Conservation (phyloP, 495 filamentous ascomycete species). For the Barbatosphaeria neglecta region DNA sequence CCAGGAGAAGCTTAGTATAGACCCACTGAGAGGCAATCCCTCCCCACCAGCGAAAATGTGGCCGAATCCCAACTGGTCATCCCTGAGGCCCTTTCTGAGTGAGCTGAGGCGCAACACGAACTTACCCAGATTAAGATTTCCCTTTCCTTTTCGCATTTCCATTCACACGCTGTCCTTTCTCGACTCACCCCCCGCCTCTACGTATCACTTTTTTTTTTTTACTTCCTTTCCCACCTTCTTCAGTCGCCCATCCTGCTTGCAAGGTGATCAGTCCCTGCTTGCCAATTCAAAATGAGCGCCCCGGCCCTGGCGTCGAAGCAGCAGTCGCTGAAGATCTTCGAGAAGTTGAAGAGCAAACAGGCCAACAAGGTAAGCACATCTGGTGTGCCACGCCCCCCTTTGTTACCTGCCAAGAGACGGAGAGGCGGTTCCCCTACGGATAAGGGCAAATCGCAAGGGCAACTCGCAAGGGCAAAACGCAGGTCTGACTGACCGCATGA, state of each 20-base stretch:
- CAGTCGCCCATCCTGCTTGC: neutral
- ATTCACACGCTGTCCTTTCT: neutral
- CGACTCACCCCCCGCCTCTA: no score
- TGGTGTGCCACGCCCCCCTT: no score
- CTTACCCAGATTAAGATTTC: neutral
- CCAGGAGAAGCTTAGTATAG: neutral
- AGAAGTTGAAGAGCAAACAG: slow-evolving; percentile 86
- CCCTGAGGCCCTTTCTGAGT: no score
- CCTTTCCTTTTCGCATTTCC: neutral
- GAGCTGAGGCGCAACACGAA: no score
- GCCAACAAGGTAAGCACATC: slow-evolving; percentile 70
- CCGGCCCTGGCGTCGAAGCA: slow-evolving; percentile 81
- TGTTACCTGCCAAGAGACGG: neutral
- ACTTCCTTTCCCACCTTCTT: neutral
- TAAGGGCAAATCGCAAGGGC: no score
- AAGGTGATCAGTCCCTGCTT: neutral
- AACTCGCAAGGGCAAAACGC: no score
- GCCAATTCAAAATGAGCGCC: slow-evolving; percentile 69
- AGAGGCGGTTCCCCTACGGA: no score
- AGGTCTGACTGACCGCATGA: slow-evolving; percentile 14
- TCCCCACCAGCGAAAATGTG: neutral
- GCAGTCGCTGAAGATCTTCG: slow-evolving; percentile 92
- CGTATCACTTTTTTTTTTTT: no score
- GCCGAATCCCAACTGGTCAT: no score
- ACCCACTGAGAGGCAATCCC: neutral